phyloP scores from a whole-genome alignment of 139 green algal species.

The Coccomyxa sp. region DNA sequence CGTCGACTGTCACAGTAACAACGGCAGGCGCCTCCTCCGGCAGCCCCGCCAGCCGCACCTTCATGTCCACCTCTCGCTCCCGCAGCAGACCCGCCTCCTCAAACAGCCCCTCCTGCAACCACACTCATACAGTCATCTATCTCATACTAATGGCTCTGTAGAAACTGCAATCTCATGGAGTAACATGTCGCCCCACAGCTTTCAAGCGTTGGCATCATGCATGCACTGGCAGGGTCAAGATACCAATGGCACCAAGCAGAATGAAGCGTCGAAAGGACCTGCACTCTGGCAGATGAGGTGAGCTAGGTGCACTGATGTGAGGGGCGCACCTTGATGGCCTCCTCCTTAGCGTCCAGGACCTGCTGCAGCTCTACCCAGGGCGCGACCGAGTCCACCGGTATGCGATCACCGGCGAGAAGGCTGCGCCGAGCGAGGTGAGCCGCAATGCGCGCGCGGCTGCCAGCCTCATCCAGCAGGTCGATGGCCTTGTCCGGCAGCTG shows the following conservation, averaged over 20 bases:
- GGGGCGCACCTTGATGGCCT: slow-evolving; percentile 28
- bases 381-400: slow-evolving; percentile 7
- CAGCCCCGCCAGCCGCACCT: slow-evolving; percentile 17
- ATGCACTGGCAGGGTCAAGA: too few relatives aligned
- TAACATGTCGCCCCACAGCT: too few relatives aligned
- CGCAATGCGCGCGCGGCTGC: slow-evolving; percentile 75
- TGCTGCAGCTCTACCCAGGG: slow-evolving; percentile 39
- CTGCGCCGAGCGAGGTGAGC: slow-evolving; percentile 51
- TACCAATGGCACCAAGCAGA: too few relatives aligned
- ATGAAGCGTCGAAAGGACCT: too few relatives aligned
- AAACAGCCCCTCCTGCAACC: slow-evolving; percentile 58
- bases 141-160: too few relatives aligned
- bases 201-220: too few relatives aligned
- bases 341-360: slow-evolving; percentile 77
- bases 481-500: slow-evolving; percentile 69
- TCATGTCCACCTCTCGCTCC: slow-evolving; percentile 54
- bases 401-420: not conserved
- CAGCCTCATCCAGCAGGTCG: slow-evolving; percentile 87
- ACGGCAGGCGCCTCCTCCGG: slow-evolving; percentile 20
- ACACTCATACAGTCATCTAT: not conserved
- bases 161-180: too few relatives aligned
- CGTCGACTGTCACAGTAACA: slow-evolving; percentile 60
- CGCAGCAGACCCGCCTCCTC: slow-evolving; percentile 84
- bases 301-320: too few relatives aligned
- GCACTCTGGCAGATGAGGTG: too few relatives aligned